These are phyloP conservation scores for Geotrichum cucujoidarum DNA, from an alignment of 1,139 yeast genomes.

Conservation along the genomic window DNA sequence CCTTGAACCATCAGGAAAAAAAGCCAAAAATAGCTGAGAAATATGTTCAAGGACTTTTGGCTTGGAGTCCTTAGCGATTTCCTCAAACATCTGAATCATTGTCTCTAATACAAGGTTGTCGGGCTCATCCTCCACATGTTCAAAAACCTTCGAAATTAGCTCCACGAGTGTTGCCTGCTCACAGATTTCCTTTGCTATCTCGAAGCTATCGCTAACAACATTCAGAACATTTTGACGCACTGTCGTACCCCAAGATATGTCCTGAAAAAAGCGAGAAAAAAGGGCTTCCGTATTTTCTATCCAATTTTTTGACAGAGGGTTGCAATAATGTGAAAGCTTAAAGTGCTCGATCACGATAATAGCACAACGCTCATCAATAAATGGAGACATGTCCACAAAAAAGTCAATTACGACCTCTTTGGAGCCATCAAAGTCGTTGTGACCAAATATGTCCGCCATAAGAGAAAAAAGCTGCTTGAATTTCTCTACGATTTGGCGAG, in stretches of 20 bases:
- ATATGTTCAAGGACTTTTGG: conserved; percentile 7
- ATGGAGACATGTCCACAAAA: conserved; percentile 41
- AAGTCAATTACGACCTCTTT: conserved; percentile 44
- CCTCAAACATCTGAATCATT: conserved; percentile 10
- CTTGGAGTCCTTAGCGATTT: conserved; percentile 7
- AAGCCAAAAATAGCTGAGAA: conserved; percentile 4
- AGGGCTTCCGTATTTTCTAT: conserved; percentile 44
- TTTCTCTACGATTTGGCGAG: conserved; percentile 21
- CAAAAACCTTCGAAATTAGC: conserved; percentile 24
- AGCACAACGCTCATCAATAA: conserved; percentile 40
- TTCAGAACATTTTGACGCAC: conserved; percentile 43
- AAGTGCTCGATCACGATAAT: conserved; percentile 47
- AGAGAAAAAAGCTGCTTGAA: conserved; percentile 24
- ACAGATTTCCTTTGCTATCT: conserved; percentile 25
- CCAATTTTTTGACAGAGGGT: conserved; percentile 53
- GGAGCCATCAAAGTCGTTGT: conserved; percentile 41
- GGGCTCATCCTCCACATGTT: conserved; percentile 24
- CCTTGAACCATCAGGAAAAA: conserved; percentile 6
- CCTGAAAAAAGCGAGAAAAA: conserved; percentile 45
- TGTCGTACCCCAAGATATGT: conserved; percentile 32
- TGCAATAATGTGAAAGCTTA: conserved; percentile 48
- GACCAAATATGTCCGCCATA: conserved; percentile 23
- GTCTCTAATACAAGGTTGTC: conserved; percentile 25
- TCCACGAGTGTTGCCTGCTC: conserved; percentile 23
- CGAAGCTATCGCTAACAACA: conserved; percentile 43